These are phyloP conservation scores for Acmispon strigosus DNA, from an alignment of 306 rosid species.

Conservation along the genomic window DNA sequence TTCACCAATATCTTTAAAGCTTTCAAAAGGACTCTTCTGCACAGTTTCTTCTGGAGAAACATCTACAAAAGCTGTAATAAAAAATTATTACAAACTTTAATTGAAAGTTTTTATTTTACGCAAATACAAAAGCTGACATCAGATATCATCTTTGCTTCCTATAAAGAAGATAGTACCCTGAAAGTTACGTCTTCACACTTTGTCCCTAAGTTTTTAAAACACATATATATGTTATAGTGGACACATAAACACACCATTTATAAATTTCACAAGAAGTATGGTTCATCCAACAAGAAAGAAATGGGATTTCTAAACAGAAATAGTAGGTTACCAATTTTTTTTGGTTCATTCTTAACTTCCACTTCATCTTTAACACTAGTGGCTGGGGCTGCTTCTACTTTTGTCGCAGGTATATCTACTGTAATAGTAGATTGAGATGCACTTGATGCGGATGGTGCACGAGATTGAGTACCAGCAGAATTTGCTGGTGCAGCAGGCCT, in stretches of 20 bases:
- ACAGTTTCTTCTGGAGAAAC: conserved; percentile 78
- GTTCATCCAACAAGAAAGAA: conserved; percentile 10
- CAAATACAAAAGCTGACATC: neutral
- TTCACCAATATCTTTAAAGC: conserved; percentile 45
- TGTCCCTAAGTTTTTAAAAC: neutral
- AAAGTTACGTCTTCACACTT: neutral
- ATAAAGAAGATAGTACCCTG: neutral
- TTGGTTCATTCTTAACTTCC: conserved; percentile 42
- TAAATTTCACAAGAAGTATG: conserved; percentile 6
- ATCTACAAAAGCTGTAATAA: conserved; percentile 79
- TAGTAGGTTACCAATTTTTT: conserved; percentile 55
- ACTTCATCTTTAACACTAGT: conserved; percentile 35
- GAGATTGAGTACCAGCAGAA: conserved; percentile 25
- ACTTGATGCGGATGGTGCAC: conserved; percentile 25
- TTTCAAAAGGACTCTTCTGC: conserved; percentile 64
- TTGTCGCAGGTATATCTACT: conserved; percentile 63
- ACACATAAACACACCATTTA: neutral
- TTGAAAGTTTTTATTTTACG: neutral
- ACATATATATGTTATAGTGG: too few relatives aligned
- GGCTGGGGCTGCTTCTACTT: conserved; percentile 47
- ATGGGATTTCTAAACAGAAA: neutral
- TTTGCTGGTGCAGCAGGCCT: conserved; percentile 37
- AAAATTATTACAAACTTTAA: conserved; percentile 14
- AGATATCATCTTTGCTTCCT: conserved; percentile 1
- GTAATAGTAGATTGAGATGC: conserved; percentile 53